These are phyloP conservation scores for Uronychia setigera DNA, from an alignment of 73 alveolate genomes.

Conservation along the genomic window DNA sequence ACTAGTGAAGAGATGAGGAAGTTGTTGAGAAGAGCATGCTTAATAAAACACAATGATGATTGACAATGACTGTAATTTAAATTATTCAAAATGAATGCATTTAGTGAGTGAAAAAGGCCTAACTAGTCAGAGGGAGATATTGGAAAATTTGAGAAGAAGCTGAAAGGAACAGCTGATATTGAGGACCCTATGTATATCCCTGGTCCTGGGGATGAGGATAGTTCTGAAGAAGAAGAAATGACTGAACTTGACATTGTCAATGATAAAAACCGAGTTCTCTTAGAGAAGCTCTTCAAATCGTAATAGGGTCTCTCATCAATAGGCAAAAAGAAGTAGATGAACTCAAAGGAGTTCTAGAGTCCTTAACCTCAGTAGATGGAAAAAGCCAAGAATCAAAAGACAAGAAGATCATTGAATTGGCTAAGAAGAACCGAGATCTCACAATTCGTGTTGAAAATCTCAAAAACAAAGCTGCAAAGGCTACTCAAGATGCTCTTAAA, in stretches of 20 bases:
- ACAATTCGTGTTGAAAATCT: slow-evolving; percentile 40
- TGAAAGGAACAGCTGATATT: no score
- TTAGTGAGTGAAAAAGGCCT: no score
- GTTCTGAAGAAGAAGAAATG: not conserved
- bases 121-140: no score
- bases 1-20: no score
- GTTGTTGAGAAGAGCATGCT: no score
- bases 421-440: slow-evolving; percentile 57
- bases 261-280: slow-evolving; percentile 38
- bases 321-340: not conserved
- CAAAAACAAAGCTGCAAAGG: slow-evolving; percentile 70
- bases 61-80: no score
- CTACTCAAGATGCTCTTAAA: slow-evolving; percentile 52
- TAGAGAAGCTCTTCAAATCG: slow-evolving; percentile 50
- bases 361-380: not conserved
- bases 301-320: no score
- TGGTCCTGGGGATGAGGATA: not conserved
- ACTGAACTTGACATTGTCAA: slow-evolving; percentile 23
- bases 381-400: slow-evolving; percentile 37
- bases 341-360: not conserved
- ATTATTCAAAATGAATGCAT: no score
- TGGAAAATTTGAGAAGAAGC: no score
- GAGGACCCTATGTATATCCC: not conserved
- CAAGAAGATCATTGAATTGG: slow-evolving; percentile 56
- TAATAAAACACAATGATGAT: no score